Percentiles rank a stretch among this genome's conserved stretches.
These are phyloP conservation scores for Ogataea philodendri DNA, from an alignment of 805 yeast genomes.

Conservation along the genomic window DNA sequence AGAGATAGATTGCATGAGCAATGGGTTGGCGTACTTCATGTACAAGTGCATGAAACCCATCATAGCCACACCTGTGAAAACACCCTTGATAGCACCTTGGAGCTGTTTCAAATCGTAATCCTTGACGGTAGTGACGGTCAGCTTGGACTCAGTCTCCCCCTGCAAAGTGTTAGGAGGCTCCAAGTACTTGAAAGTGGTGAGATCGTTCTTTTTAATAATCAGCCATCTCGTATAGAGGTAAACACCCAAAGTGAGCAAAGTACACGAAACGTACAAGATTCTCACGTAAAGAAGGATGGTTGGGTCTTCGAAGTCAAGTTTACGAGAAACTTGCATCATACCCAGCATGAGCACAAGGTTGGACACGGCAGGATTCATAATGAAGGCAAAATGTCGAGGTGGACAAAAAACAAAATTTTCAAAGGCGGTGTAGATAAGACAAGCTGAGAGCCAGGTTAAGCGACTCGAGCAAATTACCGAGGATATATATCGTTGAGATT, in stretches of 20 bases:
- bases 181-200: slow-evolving; percentile 88
- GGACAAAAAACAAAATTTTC: slow-evolving; percentile 11
- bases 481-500: too few species aligned
- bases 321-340: slow-evolving; percentile 94
- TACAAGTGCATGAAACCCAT: slow-evolving; percentile 98
- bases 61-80: slow-evolving; percentile 89
- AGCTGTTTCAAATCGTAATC: slow-evolving; percentile 93
- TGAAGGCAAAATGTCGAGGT: slow-evolving; percentile 14
- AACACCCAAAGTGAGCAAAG: slow-evolving; percentile 58
- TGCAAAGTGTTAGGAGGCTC: slow-evolving; percentile 78
- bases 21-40: slow-evolving; percentile 96
- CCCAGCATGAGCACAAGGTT: slow-evolving; percentile 88
- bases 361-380: slow-evolving; percentile 84
- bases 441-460: background rate
- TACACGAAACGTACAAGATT: slow-evolving; percentile 64
- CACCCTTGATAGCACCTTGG: slow-evolving; percentile 72
- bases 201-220: slow-evolving; percentile 76
- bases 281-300: slow-evolving; percentile 71
- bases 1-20: slow-evolving; percentile 89
- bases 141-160: slow-evolving; percentile 69
- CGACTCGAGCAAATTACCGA: too few species aligned
- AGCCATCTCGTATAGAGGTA: slow-evolving; percentile 62
- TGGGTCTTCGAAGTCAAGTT: slow-evolving; percentile 86
- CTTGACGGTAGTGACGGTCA: slow-evolving; percentile 87
- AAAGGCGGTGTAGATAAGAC: slow-evolving; percentile 8